A percentile compares a stretch with the other conserved stretches of the same genome.
Conservation (phyloP, 2,329 filamentous ascomycete species). For the Exophiala xenobiotica region DNA sequence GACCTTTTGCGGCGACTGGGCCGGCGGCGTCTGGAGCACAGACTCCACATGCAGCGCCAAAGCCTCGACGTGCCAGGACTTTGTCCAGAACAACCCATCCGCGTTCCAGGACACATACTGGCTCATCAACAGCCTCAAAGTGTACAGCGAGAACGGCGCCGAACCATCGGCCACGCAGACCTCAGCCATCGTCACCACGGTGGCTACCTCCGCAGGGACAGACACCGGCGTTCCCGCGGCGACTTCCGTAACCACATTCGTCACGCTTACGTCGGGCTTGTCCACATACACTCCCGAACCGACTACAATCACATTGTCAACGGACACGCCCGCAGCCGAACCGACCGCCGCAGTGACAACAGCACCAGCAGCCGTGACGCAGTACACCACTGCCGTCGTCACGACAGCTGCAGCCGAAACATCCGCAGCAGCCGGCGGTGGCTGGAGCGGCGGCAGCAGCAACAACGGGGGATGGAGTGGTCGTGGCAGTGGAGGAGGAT, state of each 20-base stretch:
- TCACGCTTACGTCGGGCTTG: slow-evolving; percentile 1
- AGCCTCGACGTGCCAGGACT: slow-evolving; percentile 67
- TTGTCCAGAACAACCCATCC: slow-evolving; percentile 67
- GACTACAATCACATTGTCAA: not conserved
- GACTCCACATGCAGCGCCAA: slow-evolving; percentile 59
- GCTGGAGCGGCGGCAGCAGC: not conserved
- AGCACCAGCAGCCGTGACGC: not conserved
- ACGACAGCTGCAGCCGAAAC: slow-evolving; percentile 5
- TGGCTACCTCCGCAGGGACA: not conserved
- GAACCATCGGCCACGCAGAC: slow-evolving; percentile 3
- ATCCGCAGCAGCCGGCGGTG: not conserved
- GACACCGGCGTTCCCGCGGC: not conserved
- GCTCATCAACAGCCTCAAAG: slow-evolving; percentile 30
- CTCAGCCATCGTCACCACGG: not conserved
- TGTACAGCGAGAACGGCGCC: slow-evolving; percentile 24
- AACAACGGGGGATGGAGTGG: not conserved
- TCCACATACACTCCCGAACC: not conserved
- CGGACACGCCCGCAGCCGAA: not conserved
- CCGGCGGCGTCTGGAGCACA: slow-evolving; percentile 65
- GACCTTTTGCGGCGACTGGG: slow-evolving; percentile 87
- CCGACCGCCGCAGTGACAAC: not conserved
- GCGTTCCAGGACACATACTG: slow-evolving; percentile 66
- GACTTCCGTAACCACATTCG: slow-evolving; percentile 1
- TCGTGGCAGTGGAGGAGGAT: not conserved
- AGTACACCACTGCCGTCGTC: not conserved